Evolutionary conservation across 495 filamentous ascomycete species (phyloP), one percentile per base, ranked within the genome.

Genomic region (Xylona heveae): DNA sequence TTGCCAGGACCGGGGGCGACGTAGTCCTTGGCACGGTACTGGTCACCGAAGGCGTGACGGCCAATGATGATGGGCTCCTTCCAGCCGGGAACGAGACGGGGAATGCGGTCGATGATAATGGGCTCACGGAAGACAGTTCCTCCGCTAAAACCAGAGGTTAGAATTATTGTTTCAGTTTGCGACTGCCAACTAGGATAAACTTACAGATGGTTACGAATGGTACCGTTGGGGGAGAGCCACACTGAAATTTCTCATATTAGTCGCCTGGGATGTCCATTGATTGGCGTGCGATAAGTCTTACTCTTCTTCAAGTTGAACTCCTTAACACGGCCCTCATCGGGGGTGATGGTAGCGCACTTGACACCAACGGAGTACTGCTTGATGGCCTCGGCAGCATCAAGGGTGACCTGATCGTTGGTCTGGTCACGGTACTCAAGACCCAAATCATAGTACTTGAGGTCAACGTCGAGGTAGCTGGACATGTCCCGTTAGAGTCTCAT

Each of bases 291-390:
- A 18, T 19, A 4, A 18, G 31, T 25, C 67, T 46, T 66, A 81
- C 78, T 94, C 58, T 94, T 70, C 78, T 95, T 97, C 41, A 97
- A 66, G 45, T 90, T 78, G 57, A 97, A 97, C 57, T 97, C 88
- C 66, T 94, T 66, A 13, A 97, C 83, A 51, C 88, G 71, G 34
- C 71, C 78, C 62, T 97, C 84, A 54, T 97, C 88, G 14, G 88
- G 88, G 35, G 88, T 97, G 59, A 97, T 97, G 48, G 88, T 97
- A 35, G 88, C 88, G 55, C 88, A 97, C 66, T 97, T 97, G 55
- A 97, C 81, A 54, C 88, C 88, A 32, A 97, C 88, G 31, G 73
- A 77, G 64, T 95, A 93, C 64, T 93, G 90, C 66, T 92, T 82
- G 59, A 94, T 94, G 18, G 88, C 88, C 58, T 93, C 84, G 26